Conservation (phyloP, 352 stramenopile genomes). For the Phytophthora megakarya region DNA sequence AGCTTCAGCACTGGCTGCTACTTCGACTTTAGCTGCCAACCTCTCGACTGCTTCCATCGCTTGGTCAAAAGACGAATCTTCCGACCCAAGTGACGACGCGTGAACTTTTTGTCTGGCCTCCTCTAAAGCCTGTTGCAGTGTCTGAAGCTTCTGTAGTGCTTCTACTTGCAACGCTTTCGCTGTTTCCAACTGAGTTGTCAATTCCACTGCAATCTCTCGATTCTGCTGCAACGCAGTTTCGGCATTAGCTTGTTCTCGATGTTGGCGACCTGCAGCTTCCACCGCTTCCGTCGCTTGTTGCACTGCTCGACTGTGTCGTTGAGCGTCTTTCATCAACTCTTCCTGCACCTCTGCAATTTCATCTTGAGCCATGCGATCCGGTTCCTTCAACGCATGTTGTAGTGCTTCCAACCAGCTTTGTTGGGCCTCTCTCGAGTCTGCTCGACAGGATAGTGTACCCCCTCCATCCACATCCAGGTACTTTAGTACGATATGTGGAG, state of each 20-base stretch:
- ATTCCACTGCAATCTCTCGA: conserved; percentile 22
- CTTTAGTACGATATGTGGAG: conserved; percentile 29
- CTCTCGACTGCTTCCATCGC: conserved; percentile 39
- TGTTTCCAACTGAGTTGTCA: conserved; percentile 42
- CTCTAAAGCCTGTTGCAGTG: conserved; percentile 39
- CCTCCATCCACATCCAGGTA: conserved; percentile 41
- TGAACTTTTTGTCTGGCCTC: conserved; percentile 45
- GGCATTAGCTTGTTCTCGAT: conserved; percentile 33
- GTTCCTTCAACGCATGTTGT: conserved; percentile 71
- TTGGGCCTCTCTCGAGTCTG: conserved; percentile 61
- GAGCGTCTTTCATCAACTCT: conserved; percentile 45
- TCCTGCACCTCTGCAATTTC: conserved; percentile 77
- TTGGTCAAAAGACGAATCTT: conserved; percentile 21
- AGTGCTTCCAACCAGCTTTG: conserved; percentile 61
- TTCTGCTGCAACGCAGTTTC: conserved; percentile 45
- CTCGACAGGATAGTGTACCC: conserved; percentile 54
- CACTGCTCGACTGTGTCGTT: conserved; percentile 49
- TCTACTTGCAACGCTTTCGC: conserved; percentile 37
- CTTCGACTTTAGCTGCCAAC: conserved; percentile 63
- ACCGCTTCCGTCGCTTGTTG: conserved; percentile 56
- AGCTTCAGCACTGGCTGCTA: conserved; percentile 53
- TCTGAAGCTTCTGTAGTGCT: conserved; percentile 24
- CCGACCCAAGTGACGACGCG: conserved; percentile 24
- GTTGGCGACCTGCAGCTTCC: conserved; percentile 34
- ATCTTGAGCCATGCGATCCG: conserved; percentile 70